Percentiles rank a stretch among this genome's conserved stretches.
Evolutionary conservation across 345 rosid genomes (phyloP).

Genomic region (Arabidopsis suecica): DNA sequence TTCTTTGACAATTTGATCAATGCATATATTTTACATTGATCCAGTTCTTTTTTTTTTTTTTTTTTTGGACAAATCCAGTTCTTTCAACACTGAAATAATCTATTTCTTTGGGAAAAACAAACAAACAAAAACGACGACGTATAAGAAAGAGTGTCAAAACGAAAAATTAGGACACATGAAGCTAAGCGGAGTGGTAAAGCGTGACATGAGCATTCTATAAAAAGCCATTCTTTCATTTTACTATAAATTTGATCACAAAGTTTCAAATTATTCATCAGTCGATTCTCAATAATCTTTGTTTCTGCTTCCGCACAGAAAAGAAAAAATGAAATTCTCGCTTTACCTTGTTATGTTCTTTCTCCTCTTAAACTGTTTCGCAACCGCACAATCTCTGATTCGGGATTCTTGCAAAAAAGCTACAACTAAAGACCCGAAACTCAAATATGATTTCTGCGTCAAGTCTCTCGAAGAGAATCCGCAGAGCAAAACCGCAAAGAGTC

Average conservation of each 20-base stretch:
- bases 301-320: background rate
- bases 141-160: background rate
- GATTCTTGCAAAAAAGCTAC: conserved; percentile 52
- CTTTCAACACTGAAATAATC: too few relatives aligned
- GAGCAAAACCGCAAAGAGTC: conserved; percentile 37
- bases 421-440: conserved; percentile 33
- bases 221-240: background rate
- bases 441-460: conserved; percentile 43
- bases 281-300: background rate
- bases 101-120: background rate
- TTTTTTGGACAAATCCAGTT: too few relatives aligned
- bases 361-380: conserved; percentile 1
- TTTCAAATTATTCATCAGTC: background rate
- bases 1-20: too few relatives aligned
- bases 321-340: conserved; percentile 6
- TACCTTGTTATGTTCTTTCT: conserved; percentile 27
- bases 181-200: conserved; percentile 1
- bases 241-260: conserved; percentile 8
- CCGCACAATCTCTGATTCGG: conserved; percentile 30
- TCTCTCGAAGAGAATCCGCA: conserved; percentile 40
- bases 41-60: too few relatives aligned
- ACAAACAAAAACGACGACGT: background rate
- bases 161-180: background rate
- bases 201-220: background rate
- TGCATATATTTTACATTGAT: too few relatives aligned